A percentile compares a stretch with the other conserved stretches of the same genome.
Conservation (phyloP, 164 flowering plant genomes). For the Kingdonia uniflora region DNA sequence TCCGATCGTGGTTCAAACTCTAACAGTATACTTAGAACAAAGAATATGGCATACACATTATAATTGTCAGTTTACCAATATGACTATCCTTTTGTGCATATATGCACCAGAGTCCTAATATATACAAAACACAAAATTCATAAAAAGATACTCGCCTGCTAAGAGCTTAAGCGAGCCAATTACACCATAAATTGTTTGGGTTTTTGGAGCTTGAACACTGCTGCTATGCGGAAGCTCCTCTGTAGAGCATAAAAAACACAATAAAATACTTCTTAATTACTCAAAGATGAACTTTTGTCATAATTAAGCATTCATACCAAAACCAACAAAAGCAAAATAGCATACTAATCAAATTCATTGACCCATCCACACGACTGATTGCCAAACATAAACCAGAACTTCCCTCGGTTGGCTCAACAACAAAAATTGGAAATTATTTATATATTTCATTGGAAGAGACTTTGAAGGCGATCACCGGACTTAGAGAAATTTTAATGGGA, state of each 20-base stretch:
- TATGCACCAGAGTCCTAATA: not conserved
- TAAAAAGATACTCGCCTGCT: constrained; percentile 42
- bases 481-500: too few species aligned
- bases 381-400: constrained; percentile 44
- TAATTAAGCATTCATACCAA: not conserved
- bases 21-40: not conserved
- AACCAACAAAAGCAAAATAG: not conserved
- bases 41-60: not conserved
- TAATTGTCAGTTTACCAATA: not conserved
- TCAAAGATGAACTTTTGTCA: too few species aligned
- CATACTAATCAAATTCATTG: constrained; percentile 61
- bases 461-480: too few species aligned
- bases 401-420: constrained; percentile 89
- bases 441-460: too few species aligned
- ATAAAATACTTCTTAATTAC: too few species aligned
- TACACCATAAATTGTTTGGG: constrained; percentile 65
- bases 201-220: constrained; percentile 63
- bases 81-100: not conserved
- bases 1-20: not conserved
- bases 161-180: constrained; percentile 81
- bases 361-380: constrained; percentile 69
- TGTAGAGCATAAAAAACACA: constrained; percentile 9
- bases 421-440: too few species aligned
- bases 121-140: not conserved
- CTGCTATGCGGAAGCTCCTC: constrained; percentile 52